Evolutionary conservation across 2,329 filamentous ascomycete genomes (phyloP).

Genomic region (Cladosporium sp.): DNA sequence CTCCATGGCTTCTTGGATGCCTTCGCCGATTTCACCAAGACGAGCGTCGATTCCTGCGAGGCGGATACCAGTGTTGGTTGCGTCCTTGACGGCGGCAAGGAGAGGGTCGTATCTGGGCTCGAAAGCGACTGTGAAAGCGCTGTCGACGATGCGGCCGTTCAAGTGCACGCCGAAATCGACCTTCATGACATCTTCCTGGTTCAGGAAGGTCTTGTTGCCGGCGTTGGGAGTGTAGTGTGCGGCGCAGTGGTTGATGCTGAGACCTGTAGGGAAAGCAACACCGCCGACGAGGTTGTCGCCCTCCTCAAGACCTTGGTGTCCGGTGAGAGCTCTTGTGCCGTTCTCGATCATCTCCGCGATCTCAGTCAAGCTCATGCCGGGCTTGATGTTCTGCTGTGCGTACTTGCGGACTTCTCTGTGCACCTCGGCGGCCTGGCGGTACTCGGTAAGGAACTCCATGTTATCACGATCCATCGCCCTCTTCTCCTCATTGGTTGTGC

Average conservation of each 20-base stretch:
- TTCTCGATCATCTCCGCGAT: slow-evolving; percentile 54
- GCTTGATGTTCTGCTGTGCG: slow-evolving; percentile 47
- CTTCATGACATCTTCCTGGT: slow-evolving; percentile 75
- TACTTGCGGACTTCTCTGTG: slow-evolving; percentile 53
- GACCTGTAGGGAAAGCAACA: slow-evolving; percentile 54
- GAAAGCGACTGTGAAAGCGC: slow-evolving; percentile 74
- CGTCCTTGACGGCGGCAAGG: slow-evolving; percentile 67
- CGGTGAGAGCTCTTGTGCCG: slow-evolving; percentile 48
- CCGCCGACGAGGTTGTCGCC: slow-evolving; percentile 50
- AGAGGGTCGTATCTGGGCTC: slow-evolving; percentile 72
- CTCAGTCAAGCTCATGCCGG: slow-evolving; percentile 46
- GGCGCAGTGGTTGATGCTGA: slow-evolving; percentile 51
- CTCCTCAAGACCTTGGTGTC: slow-evolving; percentile 48
- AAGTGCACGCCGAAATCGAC: slow-evolving; percentile 80
- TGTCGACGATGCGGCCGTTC: slow-evolving; percentile 75
- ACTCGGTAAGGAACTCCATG: slow-evolving; percentile 48
- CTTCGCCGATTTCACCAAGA: slow-evolving; percentile 52
- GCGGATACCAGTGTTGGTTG: slow-evolving; percentile 60
- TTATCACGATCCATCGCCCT: slow-evolving; percentile 44
- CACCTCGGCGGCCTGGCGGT: slow-evolving; percentile 54
- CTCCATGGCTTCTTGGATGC: slow-evolving; percentile 60
- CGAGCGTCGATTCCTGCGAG: slow-evolving; percentile 53
- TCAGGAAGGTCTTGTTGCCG: slow-evolving; percentile 62
- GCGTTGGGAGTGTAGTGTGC: slow-evolving; percentile 57
- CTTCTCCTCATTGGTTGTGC: slow-evolving; percentile 46